Evolutionary conservation across 352 stramenopile species (phyloP).

Genomic region (Pythium apleroticum): DNA sequence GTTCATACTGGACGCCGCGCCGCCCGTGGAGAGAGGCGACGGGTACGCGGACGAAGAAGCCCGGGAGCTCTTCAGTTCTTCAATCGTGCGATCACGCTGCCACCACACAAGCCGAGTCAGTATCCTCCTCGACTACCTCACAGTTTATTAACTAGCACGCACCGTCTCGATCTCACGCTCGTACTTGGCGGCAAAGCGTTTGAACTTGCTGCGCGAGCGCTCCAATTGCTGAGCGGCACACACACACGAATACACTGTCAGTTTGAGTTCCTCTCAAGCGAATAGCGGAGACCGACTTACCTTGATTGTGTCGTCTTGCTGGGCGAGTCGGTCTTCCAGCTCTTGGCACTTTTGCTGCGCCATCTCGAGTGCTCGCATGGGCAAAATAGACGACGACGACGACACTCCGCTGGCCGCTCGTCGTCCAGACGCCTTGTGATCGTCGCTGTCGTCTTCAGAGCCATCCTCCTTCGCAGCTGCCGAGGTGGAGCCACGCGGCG

Average conservation of each 20-base stretch:
- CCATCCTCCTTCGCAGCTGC: not conserved
- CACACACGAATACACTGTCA: not conserved
- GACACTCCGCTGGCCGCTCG: slow-evolving; percentile 5
- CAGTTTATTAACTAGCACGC: slow-evolving; percentile 4
- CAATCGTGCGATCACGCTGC: slow-evolving; percentile 38
- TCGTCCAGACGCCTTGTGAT: not conserved
- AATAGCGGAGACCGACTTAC: slow-evolving; percentile 29
- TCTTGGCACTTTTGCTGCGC: slow-evolving; percentile 77
- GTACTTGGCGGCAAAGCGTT: slow-evolving; percentile 83
- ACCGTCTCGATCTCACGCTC: slow-evolving; percentile 84
- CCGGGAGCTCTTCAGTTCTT: slow-evolving; percentile 34
- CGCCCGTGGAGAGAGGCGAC: slow-evolving; percentile 10
- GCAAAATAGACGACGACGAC: slow-evolving; percentile 53
- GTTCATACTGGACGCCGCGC: not conserved
- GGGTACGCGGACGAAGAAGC: slow-evolving; percentile 26
- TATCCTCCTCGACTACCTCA: too few relatives aligned
- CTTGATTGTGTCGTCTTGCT: slow-evolving; percentile 83
- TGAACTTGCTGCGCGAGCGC: slow-evolving; percentile 84
- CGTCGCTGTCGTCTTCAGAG: slow-evolving; percentile 1
- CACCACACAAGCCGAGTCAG: not conserved
- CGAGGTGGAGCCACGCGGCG: not conserved
- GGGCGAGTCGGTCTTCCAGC: slow-evolving; percentile 65
- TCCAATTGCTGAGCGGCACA: slow-evolving; percentile 60
- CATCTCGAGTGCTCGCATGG: slow-evolving; percentile 59
- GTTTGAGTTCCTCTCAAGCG: too few relatives aligned